Evolutionary conservation across 192 early-diverging fungal genomes (phyloP), one percentile per base, ranked within the genome.

Genomic region (Borealophlyctis nickersoniae): DNA sequence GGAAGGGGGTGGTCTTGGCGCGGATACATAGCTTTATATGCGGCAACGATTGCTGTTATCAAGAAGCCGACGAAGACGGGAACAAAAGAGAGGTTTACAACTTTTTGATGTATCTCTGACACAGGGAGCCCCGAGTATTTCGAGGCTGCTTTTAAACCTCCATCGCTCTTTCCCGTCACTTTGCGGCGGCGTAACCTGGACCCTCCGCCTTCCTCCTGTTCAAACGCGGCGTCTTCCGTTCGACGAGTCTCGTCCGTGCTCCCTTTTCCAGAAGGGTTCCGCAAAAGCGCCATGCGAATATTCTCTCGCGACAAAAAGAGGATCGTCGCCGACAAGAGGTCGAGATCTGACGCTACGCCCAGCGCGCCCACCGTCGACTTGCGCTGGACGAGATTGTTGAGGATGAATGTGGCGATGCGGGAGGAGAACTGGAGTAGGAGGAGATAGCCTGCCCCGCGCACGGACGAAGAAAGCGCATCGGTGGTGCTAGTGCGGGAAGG

Each of bases 241-340:
- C 1, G n/a, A n/a, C n/a, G n/a, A 11, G 32, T 52, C 52, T 34
- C 60, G 26, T 5, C 22, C 0, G 59, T 4, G 35, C 29, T 63
- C n/a, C n/a, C n/a, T n/a, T n/a, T n/a, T n/a, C n/a, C n/a, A n/a
- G n/a, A n/a, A n/a, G n/a, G n/a, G n/a, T n/a, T n/a, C n/a, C 81
- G 49, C 30, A 80, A 61, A 33, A 79, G 58, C 1, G 76, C 81
- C 77, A 79, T 79, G 13, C 77, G 49, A 16, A 79, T 68, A 39
- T 65, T 68, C 51, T 80, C 77, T 28, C 96, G 76, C 0, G 93
- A 94, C 13, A 99, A 75, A 77, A 99, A 97, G 35, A 97, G 71
- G 24, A 97, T 87, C 0, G 94, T 93, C n/a, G 91, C 86, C 7
- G 90, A 79, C 16, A 95, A 69, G 14, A 98, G 81, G 74, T 98